These are phyloP conservation scores for Phenoliferia sp. DNA, from an alignment of 1,284 basidiomycete species.

Conservation along the genomic window DNA sequence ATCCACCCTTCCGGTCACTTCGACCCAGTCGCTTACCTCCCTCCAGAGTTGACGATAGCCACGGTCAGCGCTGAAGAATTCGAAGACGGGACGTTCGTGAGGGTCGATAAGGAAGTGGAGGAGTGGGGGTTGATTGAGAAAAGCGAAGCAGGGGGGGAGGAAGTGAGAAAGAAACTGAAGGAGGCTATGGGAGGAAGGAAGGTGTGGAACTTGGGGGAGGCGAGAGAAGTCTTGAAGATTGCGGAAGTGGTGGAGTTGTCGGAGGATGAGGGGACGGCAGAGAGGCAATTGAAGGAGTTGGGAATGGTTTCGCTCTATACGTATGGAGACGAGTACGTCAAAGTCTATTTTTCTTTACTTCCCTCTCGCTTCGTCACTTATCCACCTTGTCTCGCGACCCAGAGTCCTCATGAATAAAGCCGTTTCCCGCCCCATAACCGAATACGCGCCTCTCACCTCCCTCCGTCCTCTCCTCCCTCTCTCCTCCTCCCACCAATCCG, in stretches of 20 bases:
- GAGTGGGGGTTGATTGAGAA: too few species aligned
- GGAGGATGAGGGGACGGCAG: constrained; percentile 43
- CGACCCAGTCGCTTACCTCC: neutral
- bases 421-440: constrained; percentile 43
- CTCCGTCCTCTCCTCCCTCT: constrained; percentile 41
- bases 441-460: constrained; percentile 41
- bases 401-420: constrained; percentile 49
- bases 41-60: neutral
- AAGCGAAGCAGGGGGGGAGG: too few species aligned
- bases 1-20: neutral
- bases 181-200: constrained; percentile 10
- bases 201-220: constrained; percentile 33
- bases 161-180: constrained; percentile 20
- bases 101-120: too few species aligned
- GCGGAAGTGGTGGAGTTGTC: constrained; percentile 46
- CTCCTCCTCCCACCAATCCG: constrained; percentile 9
- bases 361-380: neutral
- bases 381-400: neutral
- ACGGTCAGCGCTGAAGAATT: too few species aligned
- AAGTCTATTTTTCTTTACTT: neutral
- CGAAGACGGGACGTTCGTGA: too few species aligned
- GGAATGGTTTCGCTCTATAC: neutral
- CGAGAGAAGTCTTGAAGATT: constrained; percentile 43
- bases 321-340: constrained; percentile 4
- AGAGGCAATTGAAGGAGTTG: neutral